These are phyloP conservation scores for Oryza punctata DNA, from an alignment of 176 grass and related monocot genomes.

Conservation along the genomic window DNA sequence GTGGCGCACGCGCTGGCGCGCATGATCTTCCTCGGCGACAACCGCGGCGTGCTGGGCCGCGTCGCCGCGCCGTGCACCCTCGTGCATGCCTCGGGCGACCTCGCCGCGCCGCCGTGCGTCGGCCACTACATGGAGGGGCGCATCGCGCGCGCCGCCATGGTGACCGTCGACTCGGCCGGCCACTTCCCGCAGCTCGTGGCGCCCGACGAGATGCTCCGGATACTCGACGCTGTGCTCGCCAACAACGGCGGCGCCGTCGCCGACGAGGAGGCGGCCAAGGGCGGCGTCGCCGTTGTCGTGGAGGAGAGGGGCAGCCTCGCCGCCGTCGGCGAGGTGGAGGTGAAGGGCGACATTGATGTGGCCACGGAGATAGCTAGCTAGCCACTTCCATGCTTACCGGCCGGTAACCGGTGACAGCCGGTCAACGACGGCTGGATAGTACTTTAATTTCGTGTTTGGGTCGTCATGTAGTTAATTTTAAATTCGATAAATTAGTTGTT, in stretches of 20 bases:
- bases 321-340: background rate
- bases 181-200: slow-evolving; percentile 77
- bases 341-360: slow-evolving; percentile 17
- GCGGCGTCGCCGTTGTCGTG: background rate
- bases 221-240: slow-evolving; percentile 51
- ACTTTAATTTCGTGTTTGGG: background rate
- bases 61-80: slow-evolving; percentile 62
- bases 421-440: background rate
- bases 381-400: background rate
- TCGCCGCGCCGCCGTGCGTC: slow-evolving; percentile 52
- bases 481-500: background rate
- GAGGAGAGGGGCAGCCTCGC: background rate
- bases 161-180: slow-evolving; percentile 55
- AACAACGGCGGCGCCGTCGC: background rate
- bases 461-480: background rate
- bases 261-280: background rate
- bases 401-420: background rate
- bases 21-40: slow-evolving; percentile 71
- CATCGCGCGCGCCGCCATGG: slow-evolving; percentile 45
- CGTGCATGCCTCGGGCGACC: slow-evolving; percentile 56
- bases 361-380: slow-evolving; percentile 6
- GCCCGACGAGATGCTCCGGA: slow-evolving; percentile 42
- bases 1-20: slow-evolving; percentile 50
- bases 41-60: slow-evolving; percentile 44
- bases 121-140: slow-evolving; percentile 59